Evolutionary conservation across 192 early-diverging fungal species (phyloP), one percentile per base, ranked within the genome.

Genomic region (Backusella parvicylindrica): DNA sequence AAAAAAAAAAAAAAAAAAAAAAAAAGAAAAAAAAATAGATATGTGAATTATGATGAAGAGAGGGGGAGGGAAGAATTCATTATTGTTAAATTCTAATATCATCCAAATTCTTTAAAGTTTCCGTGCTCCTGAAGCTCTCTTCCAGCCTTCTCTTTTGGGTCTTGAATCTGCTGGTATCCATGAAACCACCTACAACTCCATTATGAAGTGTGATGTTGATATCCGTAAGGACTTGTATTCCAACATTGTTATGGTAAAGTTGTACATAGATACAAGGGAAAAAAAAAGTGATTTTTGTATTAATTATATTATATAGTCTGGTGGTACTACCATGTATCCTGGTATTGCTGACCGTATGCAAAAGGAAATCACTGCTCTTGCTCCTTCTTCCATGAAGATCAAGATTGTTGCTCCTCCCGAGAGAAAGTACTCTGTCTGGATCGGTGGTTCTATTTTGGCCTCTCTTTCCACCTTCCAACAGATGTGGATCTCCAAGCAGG

Each of bases 401-500:
- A 94, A 97, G 93, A 96, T 99, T 83, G 95, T 97, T 82, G 96
- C 96, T 76, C 97, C 97, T 41, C 96, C 97, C 64, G 97, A 99
- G 86, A 91, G 97, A 84, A 99, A 97, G 88, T 98, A 97, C 93
- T 98, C 97, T 73, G 97, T 95, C 87, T 99, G 97, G 96, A 97
- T 99, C 81, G 97, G 97, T 89, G 97, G 97, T 68, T 97, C 96
- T 73, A 97, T 99, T 72, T 86, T 99, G 40, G 96, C 97, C 67
- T 97, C 97, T 37, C 92, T 97, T 71, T 96, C 96, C 56, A 97
- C 96, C 81, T 99, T 99, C 96, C 96, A 98, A 85, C 92, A 96
- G 84, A 95, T 97, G 96, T 99, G 96, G 96, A 93, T 97, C 85
- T 95, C 95, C 68, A 97, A 96, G 92, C 92, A 94, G 89, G 75